These are phyloP conservation scores for Neonothopanus nambi DNA, from an alignment of 1,284 basidiomycete species.

Conservation along the genomic window DNA sequence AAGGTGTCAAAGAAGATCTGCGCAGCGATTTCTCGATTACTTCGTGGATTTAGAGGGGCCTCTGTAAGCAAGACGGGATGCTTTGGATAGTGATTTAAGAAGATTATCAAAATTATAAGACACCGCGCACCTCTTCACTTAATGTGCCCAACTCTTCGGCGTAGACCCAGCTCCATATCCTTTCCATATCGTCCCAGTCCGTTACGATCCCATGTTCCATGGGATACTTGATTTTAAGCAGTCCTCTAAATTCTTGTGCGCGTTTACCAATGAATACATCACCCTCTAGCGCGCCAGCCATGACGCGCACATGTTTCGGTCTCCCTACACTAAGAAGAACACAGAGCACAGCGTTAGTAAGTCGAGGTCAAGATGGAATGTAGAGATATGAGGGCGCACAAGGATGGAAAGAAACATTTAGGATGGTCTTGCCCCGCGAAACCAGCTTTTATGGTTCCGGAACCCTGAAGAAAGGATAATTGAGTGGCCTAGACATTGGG, in stretches of 20 bases:
- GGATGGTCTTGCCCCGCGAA: conserved; percentile 98
- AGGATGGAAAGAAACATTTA: conserved; percentile 97
- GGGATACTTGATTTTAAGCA: conserved; percentile 97
- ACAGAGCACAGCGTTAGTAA: conserved; percentile 12
- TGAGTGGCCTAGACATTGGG: conserved; percentile 21
- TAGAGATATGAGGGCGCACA: conserved; percentile 65
- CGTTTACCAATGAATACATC: conserved; percentile 92
- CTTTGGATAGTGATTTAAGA: conserved; percentile 42
- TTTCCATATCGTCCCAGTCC: conserved; percentile 99
- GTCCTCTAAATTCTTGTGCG: conserved; percentile 91
- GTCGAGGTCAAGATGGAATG: conserved; percentile 25
- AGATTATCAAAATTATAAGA: conserved; percentile 16
- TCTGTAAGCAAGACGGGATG: conserved; percentile 96
- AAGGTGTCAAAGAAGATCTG: conserved; percentile 99
- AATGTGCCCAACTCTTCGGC: conserved; percentile 91
- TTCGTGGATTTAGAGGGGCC: conserved; percentile 92
- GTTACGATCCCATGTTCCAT: conserved; percentile 95
- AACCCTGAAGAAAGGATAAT: conserved; percentile 61
- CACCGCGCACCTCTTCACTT: conserved; percentile 83
- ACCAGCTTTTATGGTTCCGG: conserved; percentile 95
- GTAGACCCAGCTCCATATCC: conserved; percentile 97
- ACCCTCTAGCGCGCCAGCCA: conserved; percentile 93
- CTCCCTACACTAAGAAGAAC: conserved; percentile 75
- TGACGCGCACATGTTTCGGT: conserved; percentile 94
- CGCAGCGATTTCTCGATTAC: conserved; percentile 92